Base-by-base conservation (phyloP, 2,329 filamentous ascomycete species). In the Apiospora saccharicola region DNA sequence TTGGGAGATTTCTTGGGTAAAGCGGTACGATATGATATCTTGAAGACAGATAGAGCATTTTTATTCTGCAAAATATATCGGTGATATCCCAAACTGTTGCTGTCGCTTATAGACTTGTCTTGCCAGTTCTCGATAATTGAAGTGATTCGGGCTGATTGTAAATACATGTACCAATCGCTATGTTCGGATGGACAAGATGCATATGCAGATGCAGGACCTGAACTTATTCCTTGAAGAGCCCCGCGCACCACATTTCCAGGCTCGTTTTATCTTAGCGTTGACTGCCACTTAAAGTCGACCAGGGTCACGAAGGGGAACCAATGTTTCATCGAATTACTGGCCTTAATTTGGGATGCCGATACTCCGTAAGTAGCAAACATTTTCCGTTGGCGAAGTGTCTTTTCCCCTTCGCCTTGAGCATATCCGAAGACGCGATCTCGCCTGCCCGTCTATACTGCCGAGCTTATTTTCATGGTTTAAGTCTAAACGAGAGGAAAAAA, bases 191-290 rank as follows among this genome's bases (percentile, higher is more conserved):
- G 16, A 37, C 19, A n/a, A 22, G 16, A 61, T 37, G 16, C 44
- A 51, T 51, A 51, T 24, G 47, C 16, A 49, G 22, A 49, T 51
- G 49, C 49, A 13, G 49, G 22, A 14, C 8, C n/a, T 24, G n/a
- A n/a, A 30, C 26, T 51, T 13, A 41, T 41, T 24, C 12, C 49
- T 26, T 12, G 3, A 51, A n/a, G 49, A 51, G 49, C n/a, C n/a
- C 49, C 49, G 30, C 53, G 53, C 51, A 41, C 57, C 57, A 64
- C 57, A 64, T 41, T 41, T 64, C 34, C 57, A 8, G 57, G 4
- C 57, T 64, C 34, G 57, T n/a, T 41, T 64, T 64, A 64, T 41
- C 57, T 41, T 64, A 64, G 57, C 57, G 57, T 22, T 49, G 7
- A 10, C 24, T 57, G 24, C 24, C 49, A 24, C 47, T 51, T n/a